Conservation (phyloP, 2,329 filamentous ascomycete species). For the Hirsutella thompsonii region DNA sequence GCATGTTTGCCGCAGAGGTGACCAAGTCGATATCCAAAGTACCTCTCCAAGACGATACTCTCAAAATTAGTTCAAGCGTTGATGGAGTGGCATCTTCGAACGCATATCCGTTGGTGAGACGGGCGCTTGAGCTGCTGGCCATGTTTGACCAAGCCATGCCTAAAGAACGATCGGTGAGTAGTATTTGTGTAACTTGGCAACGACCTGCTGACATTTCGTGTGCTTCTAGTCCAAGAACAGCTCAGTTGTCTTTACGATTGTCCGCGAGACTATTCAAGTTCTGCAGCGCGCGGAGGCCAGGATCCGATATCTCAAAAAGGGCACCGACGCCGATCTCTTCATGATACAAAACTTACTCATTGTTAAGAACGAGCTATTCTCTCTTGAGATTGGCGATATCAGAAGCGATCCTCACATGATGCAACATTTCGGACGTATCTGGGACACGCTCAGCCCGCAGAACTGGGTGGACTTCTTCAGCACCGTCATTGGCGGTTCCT, state of each 20-base stretch:
- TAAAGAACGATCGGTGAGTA: conserved; percentile 46
- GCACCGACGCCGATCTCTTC: conserved; percentile 73
- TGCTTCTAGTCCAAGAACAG: conserved; percentile 28
- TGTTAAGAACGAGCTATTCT: conserved; percentile 89
- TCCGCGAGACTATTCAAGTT: conserved; percentile 78
- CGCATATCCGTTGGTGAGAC: conserved; percentile 44
- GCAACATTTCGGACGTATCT: conserved; percentile 53
- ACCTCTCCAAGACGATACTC: conserved; percentile 28
- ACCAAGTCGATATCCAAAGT: conserved; percentile 39
- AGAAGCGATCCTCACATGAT: conserved; percentile 34
- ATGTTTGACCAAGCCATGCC: conserved; percentile 54
- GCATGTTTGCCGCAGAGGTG: conserved; percentile 40
- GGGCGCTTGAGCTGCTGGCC: conserved; percentile 42
- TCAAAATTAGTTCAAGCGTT: conserved; percentile 37
- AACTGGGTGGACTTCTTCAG: conserved; percentile 47
- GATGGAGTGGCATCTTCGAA: conserved; percentile 40
- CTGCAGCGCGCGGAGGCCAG: conserved; percentile 63
- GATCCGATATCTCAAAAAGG: conserved; percentile 48
- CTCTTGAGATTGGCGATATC: conserved; percentile 77
- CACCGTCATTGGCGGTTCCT: conserved; percentile 40
- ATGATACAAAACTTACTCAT: conserved; percentile 90
- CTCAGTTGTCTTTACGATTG: conserved; percentile 53
- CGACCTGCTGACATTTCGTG: conserved; percentile 5
- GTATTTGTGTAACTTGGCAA: background rate
- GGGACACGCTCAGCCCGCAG: conserved; percentile 47